Base-by-base conservation (phyloP, 2,329 filamentous ascomycete species). In the Claviceps humidiphila region DNA sequence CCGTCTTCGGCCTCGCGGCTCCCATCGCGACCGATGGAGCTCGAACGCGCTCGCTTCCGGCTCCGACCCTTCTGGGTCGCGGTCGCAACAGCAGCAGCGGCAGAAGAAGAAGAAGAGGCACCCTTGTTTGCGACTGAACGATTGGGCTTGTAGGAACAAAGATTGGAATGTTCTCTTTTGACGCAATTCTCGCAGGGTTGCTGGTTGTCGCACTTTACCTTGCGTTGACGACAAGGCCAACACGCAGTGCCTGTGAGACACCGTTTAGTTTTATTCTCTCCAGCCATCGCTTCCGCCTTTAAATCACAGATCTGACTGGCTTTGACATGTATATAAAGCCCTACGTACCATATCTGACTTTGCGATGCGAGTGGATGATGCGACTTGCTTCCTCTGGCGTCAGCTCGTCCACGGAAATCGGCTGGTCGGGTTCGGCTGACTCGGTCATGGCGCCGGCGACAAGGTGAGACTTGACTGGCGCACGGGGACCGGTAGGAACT, bases 171-270 rank as follows among this genome's bases (percentile, higher is more conserved):
- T 54, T 84, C 80, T 51, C 81, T 70, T 68, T 82, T 83, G 60
- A 82, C 74, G 60, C 81, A 84, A 62, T 84, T 84, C 61, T 84
- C 80, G 64, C 81, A 84, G 0, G 81, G 81, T 60, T 81, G 75
- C 63, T 82, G 80, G 64, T 83, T 84, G 68, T 84, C 80, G 63
- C 81, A 84, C 67, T 84, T 84, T 42, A 84, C 81, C 66, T 84
- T 84, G 57, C 81, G 74, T 64, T 84, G 81, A 46, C 81, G 73
- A 61, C 81, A 84, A 13, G 81, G 81, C 80, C 80, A 84, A 60
- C 81, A 84, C 4, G 78, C 78, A 43, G 78, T 82, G 53, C 78
- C 78, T 81, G 59, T 4, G 50, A 47, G 47, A 34, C 30, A 4
- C 4, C 30, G 9, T 11, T 34, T 11, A 34, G 9, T 34, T 34